These are phyloP conservation scores for Penicillium sp. DNA, from an alignment of 2,329 filamentous ascomycete species.

Conservation along the genomic window DNA sequence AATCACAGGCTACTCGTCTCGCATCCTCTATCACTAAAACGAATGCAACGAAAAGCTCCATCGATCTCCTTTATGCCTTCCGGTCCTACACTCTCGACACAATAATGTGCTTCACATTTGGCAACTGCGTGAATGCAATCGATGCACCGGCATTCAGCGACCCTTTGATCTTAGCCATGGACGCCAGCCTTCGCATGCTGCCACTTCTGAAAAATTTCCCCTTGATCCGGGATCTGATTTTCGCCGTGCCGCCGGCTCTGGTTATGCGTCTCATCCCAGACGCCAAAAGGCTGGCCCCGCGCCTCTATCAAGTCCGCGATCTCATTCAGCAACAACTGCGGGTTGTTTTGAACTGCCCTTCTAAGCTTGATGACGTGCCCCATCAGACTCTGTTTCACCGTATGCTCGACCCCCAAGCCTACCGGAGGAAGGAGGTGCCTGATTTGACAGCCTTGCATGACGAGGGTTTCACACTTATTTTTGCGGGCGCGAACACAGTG, in stretches of 20 bases:
- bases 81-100: conserved; percentile 15
- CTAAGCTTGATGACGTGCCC: conserved; percentile 1
- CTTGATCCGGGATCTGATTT: conserved; percentile 2
- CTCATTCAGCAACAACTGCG: conserved; percentile 4
- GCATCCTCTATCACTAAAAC: conserved; percentile 3
- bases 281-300: conserved; percentile 1
- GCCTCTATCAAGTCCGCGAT: conserved; percentile 8
- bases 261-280: conserved; percentile 2
- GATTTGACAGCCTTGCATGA: conserved; percentile 11
- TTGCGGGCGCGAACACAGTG: conserved; percentile 15
- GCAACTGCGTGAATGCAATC: conserved; percentile 10
- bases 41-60: conserved; percentile 2
- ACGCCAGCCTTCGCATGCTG: background rate
- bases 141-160: conserved; percentile 14
- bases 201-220: conserved; percentile 5
- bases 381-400: conserved; percentile 6
- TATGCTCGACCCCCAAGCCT: conserved; percentile 5
- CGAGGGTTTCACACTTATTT: conserved; percentile 16
- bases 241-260: conserved; percentile 2
- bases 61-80: conserved; percentile 7
- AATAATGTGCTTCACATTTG: conserved; percentile 17
- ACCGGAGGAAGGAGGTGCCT: conserved; percentile 4
- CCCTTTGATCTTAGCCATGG: conserved; percentile 5
- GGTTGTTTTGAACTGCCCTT: conserved; percentile 3
- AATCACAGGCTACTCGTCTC: conserved; percentile 5